Percentiles rank a stretch among this genome's conserved stretches.
phyloP scores from a whole-genome alignment of 495 filamentous ascomycete genomes.

The Penicillium maclennaniae region DNA sequence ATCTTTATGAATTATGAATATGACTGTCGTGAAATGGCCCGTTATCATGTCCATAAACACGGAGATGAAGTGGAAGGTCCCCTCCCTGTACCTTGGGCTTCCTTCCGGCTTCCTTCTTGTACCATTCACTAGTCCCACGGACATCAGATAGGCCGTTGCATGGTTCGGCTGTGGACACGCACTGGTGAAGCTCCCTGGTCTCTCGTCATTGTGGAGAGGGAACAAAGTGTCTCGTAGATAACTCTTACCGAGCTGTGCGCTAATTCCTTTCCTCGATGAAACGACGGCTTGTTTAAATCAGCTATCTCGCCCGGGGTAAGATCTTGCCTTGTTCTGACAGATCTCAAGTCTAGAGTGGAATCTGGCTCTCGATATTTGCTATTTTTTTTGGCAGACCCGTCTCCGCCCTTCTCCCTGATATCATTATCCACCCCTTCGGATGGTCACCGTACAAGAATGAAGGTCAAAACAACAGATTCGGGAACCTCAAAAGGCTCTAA shows the following conservation, averaged over 20 bases:
- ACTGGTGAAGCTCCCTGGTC: constrained; percentile 1
- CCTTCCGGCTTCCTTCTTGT: constrained; percentile 3
- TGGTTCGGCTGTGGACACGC: neutral
- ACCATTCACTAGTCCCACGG: constrained; percentile 2
- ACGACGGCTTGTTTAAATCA: neutral
- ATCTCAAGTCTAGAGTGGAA: neutral
- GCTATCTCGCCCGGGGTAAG: neutral
- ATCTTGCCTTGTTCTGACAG: neutral
- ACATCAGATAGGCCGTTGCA: constrained; percentile 1
- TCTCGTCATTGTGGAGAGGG: constrained; percentile 6
- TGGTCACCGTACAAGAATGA: constrained; percentile 5
- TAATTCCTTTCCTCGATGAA: neutral
- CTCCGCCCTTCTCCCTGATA: neutral
- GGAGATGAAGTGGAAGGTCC: neutral
- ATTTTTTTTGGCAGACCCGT: neutral
- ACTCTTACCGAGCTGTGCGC: constrained; percentile 4
- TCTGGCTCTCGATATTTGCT: neutral
- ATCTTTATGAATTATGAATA: neutral
- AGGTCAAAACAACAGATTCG: constrained; percentile 13
- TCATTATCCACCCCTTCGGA: neutral
- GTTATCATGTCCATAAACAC: constrained; percentile 1
- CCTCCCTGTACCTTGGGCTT: neutral
- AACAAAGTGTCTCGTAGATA: constrained; percentile 14
- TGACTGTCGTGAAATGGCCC: neutral
- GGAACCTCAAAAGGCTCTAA: constrained; percentile 18